These are phyloP conservation scores for Rosa persica DNA, from an alignment of 306 rosid genomes.

Conservation along the genomic window DNA sequence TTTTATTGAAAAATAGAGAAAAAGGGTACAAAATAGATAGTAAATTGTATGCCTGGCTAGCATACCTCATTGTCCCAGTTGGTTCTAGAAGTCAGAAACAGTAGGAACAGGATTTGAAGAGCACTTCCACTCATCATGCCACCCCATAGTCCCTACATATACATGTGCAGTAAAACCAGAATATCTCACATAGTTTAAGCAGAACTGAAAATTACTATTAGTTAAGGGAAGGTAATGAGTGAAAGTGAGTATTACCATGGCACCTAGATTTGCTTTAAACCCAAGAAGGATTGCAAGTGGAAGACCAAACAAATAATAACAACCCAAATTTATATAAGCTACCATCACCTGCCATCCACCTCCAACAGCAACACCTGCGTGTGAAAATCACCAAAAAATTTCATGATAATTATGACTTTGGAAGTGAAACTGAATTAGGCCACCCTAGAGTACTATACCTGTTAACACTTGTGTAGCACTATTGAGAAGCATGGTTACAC, in stretches of 20 bases:
- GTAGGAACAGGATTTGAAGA: slow-evolving; percentile 30
- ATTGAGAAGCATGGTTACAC: slow-evolving; percentile 18
- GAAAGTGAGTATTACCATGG: slow-evolving; percentile 23
- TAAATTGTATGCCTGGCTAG: background rate
- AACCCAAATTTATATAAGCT: slow-evolving; percentile 51
- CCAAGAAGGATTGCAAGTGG: slow-evolving; percentile 44
- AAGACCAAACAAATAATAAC: slow-evolving; percentile 57
- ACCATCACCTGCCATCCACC: slow-evolving; percentile 65
- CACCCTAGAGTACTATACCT: slow-evolving; percentile 26
- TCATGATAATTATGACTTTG: background rate
- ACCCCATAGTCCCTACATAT: slow-evolving; percentile 27
- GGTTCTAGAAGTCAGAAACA: slow-evolving; percentile 27
- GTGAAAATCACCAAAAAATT: background rate
- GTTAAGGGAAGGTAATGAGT: background rate
- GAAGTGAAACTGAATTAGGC: background rate
- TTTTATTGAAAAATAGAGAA: too few species aligned
- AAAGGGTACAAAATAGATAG: background rate
- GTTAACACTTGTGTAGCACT: slow-evolving; percentile 25
- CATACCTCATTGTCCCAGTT: slow-evolving; percentile 47
- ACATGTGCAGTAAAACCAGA: background rate
- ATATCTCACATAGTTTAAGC: background rate
- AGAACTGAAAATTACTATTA: background rate
- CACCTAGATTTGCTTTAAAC: slow-evolving; percentile 25
- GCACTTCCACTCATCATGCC: slow-evolving; percentile 33
- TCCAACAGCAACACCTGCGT: slow-evolving; percentile 46